Base-by-base conservation (phyloP, 345 rosid genomes). In the Camelina hispida region DNA sequence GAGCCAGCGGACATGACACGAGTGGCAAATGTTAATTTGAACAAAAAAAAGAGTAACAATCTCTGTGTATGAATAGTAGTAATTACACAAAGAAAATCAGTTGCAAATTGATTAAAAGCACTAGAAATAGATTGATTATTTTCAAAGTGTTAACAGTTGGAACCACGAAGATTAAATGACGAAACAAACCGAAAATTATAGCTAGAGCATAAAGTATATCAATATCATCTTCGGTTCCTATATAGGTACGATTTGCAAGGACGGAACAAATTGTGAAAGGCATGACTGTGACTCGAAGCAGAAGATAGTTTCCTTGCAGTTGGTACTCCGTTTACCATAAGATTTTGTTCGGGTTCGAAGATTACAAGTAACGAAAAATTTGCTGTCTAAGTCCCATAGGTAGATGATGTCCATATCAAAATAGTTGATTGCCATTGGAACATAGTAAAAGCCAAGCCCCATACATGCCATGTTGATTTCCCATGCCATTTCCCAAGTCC, bases 331-430 rank as follows among this genome's bases (percentile, higher is more conserved):
- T n/a, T n/a, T n/a, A n/a, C n/a, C n/a, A n/a, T n/a, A n/a, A 62
- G 17, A 62, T 15, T 14, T 62, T 23, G n/a, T 43, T 15, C 15
- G 3, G 22, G 52, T 15, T 5, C 22, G 13, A 43, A 23, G 67
- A 60, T 38, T 60, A 17, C 48, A 62, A 62, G 18, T 20, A 0
- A 62, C 1, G 37, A 16, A 58, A 5, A 25, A 58, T 58, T 10
- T 35, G 20, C 4, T 25, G 14, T 58, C 25, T 34, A 58, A 58
- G 63, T 58, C 25, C 50, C 34, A 13, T 43, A 62, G 47, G 51
- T 60, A 60, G 25, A 60, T 60, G n/a, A 60, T 28, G 51, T 62
- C 51, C 7, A 43, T 40, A 7, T 62, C 35, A 23, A 62, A 40
- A 42, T 20, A 23, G 32, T 62, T 20, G 17, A 62, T 13, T 40